Base-by-base conservation (phyloP, 73 alveolate genomes). In the Tetrahymena borealis region DNA sequence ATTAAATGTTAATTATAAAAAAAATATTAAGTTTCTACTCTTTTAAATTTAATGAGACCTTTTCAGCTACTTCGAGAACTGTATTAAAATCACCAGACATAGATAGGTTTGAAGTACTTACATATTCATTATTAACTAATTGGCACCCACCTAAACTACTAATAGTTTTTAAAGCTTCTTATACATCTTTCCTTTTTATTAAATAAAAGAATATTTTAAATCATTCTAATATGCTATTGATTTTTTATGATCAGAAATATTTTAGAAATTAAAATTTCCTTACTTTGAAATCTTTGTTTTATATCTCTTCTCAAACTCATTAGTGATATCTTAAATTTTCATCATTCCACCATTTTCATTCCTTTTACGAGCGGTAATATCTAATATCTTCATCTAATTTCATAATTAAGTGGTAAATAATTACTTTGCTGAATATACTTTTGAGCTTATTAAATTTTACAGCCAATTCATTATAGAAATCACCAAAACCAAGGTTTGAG, bases 401-500 rank as follows among this genome's bases (percentile, higher is more conserved):
- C n/a, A 15, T 60, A 43, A 43, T 43, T 43, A n/a, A 2, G 7
- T 43, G 2, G n/a, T 11, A 6, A 43, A 43, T 43, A 43, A 4
- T 16, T 43, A 2, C 28, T 3, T 4, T 18, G n/a, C 31, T 4
- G 20, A 0, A 3, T 24, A 24, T 20, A 1, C 33, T 60, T 60
- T 60, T 10, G 7, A 60, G 43, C 43, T 32, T 32, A 32, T 32
- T 10, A 36, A 78, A 39, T 28, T 92, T 92, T 92, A 93, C 95
- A 31, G 95, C 95, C 38, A 93, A 39, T 90, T 93, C 95, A 90
- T 93, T 93, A 40, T 79, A 93, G 91, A 79, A 93, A 40, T 93
- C 95, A 15, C 95, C 95, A 85, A 93, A 93, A 28, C 95, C 95
- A 79, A 93, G 91, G 39, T 93, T 92, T 33, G 93, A 78, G 79